Evolutionary conservation across 2,329 filamentous ascomycete genomes (phyloP).

Genomic region (Biscogniauxia sp.): DNA sequence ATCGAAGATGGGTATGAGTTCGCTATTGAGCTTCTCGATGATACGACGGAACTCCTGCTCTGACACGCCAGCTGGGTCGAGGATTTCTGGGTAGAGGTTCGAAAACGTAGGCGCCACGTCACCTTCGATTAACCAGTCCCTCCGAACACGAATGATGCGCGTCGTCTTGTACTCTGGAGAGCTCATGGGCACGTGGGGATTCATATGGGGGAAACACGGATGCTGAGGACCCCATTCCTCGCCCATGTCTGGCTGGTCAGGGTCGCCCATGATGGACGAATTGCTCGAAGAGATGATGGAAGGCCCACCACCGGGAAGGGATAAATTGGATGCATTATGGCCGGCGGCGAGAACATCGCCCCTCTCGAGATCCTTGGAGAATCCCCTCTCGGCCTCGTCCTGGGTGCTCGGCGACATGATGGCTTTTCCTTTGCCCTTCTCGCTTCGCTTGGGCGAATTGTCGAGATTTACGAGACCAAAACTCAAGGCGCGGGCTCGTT

Average conservation of each 20-base stretch:
- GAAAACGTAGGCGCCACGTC: constrained; percentile 92
- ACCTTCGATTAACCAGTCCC: constrained; percentile 88
- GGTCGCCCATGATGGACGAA: constrained; percentile 61
- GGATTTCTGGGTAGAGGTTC: constrained; percentile 92
- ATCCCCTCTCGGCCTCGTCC: constrained; percentile 36
- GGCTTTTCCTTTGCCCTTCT: constrained; percentile 52
- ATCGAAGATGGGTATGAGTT: constrained; percentile 74
- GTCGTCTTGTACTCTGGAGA: constrained; percentile 75
- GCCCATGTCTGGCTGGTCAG: constrained; percentile 63
- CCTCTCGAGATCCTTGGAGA: constrained; percentile 54
- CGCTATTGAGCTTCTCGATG: constrained; percentile 77
- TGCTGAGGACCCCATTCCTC: constrained; percentile 91
- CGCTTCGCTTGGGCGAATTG: constrained; percentile 27
- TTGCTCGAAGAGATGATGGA: constrained; percentile 55
- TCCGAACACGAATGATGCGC: constrained; percentile 83
- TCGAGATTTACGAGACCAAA: constrained; percentile 30
- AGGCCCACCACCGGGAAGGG: constrained; percentile 51
- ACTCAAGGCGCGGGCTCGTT: constrained; percentile 27
- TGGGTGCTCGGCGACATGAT: constrained; percentile 42
- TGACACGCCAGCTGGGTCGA: constrained; percentile 76
- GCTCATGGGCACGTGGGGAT: constrained; percentile 80
- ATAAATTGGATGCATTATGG: constrained; percentile 44
- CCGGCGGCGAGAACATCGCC: constrained; percentile 46
- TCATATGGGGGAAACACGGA: constrained; percentile 90
- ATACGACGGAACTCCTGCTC: constrained; percentile 85